Base-by-base conservation (phyloP, 495 filamentous ascomycete species). In the Daldinia concentrica region DNA sequence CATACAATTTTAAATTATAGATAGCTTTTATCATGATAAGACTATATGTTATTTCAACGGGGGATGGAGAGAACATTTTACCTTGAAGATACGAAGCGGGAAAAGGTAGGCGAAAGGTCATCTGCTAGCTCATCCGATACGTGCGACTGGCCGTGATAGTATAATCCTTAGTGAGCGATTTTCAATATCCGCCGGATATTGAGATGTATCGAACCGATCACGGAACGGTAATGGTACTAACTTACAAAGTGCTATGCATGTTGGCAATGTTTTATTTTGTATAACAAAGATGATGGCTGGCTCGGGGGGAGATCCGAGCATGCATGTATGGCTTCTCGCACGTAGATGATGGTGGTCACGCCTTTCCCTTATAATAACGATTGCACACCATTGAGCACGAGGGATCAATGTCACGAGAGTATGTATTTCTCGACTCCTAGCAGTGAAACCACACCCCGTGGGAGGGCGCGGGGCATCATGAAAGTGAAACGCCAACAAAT, bases 81-180 rank as follows among this genome's bases (percentile, higher is more conserved):
- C 41, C 27, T 39, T 32, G 30, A 19, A 32, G 30, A 14, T n/a
- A 58, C 30, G 48, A 29, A 36, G 34, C 34, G 12, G 19, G 22
- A 58, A 39, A 48, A 30, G n/a, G 29, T 17, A 32, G 34, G 32
- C 15, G 24, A 45, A 48, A 37, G 58, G 48, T 64, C 64, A 68
- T 62, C 54, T 68, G 59, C 59, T 55, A 64, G 4, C 52, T 62
- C 27, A 43, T 58, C 59, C 36, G 4, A 37, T n/a, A 34, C 50
- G 22, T 51, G 45, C 26, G 39, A 52, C 29, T 54, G 55, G 26
- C 56, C 43, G 41, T 54, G 51, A 60, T 58, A 50, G 50, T 29
- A 45, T 58, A 62, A 64, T 73, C 27, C 52, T 58, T 29, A 58
- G 50, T 73, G 70, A 73, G 70, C 70, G 65, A 73, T 68, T 73